Conservation (phyloP, 2,329 filamentous ascomycete species). For the Exophiala sideris region DNA sequence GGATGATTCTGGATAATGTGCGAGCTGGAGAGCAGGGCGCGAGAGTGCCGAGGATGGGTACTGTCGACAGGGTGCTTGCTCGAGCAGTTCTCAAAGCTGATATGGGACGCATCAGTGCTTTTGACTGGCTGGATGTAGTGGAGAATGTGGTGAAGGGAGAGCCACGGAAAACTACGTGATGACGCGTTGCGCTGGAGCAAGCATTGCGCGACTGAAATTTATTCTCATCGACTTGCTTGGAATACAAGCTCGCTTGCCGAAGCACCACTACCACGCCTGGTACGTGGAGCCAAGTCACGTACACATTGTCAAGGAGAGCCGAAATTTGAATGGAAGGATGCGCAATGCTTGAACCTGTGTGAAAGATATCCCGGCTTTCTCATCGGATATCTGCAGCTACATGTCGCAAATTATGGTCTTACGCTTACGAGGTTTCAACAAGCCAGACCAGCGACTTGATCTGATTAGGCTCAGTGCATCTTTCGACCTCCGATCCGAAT, state of each 20-base stretch:
- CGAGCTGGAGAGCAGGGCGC: constrained; percentile 36
- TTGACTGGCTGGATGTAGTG: constrained; percentile 20
- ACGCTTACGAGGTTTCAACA: no score
- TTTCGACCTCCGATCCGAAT: no score
- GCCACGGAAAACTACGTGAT: neutral
- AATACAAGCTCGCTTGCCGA: no score
- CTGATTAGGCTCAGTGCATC: no score
- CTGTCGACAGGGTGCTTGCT: constrained; percentile 39
- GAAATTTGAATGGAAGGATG: no score
- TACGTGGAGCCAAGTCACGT: neutral
- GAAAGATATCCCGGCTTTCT: neutral
- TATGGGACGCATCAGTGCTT: constrained; percentile 19
- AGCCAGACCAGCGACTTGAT: no score
- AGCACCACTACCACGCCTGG: no score
- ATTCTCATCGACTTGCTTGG: no score
- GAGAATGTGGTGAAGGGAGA: constrained; percentile 11
- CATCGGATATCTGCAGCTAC: no score
- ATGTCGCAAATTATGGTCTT: no score
- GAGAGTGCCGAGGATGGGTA: constrained; percentile 40
- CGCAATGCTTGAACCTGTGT: neutral
- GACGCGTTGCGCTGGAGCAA: constrained; percentile 2
- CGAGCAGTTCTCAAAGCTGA: constrained; percentile 38
- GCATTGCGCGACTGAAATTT: neutral
- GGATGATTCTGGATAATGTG: constrained; percentile 41
- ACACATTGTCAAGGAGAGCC: no score